These are phyloP conservation scores for Blastomyces silverae DNA, from an alignment of 2,329 filamentous ascomycete species.

Conservation along the genomic window DNA sequence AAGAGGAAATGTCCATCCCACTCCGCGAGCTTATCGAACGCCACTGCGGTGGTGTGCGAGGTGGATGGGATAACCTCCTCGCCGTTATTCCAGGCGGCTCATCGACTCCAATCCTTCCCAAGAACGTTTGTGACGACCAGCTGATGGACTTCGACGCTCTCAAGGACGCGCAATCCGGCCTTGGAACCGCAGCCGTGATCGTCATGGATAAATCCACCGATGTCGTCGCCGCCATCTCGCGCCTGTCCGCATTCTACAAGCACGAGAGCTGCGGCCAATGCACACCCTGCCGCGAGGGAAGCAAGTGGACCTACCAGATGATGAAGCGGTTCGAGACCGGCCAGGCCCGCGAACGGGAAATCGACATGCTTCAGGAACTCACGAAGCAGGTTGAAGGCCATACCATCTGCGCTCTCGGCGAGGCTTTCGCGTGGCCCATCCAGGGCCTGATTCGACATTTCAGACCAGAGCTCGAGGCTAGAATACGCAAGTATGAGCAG, in stretches of 20 bases:
- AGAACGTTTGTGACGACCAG: slow-evolving; percentile 83
- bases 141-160: slow-evolving; percentile 98
- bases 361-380: slow-evolving; percentile 98
- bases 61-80: slow-evolving; percentile 95
- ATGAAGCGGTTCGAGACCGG: slow-evolving; percentile 95
- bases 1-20: slow-evolving; percentile 99
- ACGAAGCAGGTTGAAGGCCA: slow-evolving; percentile 99
- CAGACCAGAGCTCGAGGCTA: slow-evolving; percentile 86
- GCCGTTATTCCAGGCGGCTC: slow-evolving; percentile 95
- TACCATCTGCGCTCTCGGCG: slow-evolving; percentile 95
- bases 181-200: slow-evolving; percentile 94
- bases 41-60: slow-evolving; percentile 93
- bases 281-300: slow-evolving; percentile 97
- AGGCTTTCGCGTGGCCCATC: slow-evolving; percentile 97
- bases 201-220: slow-evolving; percentile 99
- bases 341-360: slow-evolving; percentile 80
- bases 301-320: slow-evolving; percentile 98
- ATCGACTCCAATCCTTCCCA: slow-evolving; percentile 91
- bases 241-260: slow-evolving; percentile 93
- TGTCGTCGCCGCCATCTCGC: slow-evolving; percentile 86
- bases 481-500: slow-evolving; percentile 73
- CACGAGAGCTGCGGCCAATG: slow-evolving; percentile 98
- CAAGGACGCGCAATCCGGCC: slow-evolving; percentile 95
- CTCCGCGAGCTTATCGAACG: slow-evolving; percentile 94
- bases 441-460: slow-evolving; percentile 98